A percentile compares a stretch with the other conserved stretches of the same genome.
These are phyloP conservation scores for Margaritispora aquatica DNA, from an alignment of 495 filamentous ascomycete genomes.

Conservation along the genomic window DNA sequence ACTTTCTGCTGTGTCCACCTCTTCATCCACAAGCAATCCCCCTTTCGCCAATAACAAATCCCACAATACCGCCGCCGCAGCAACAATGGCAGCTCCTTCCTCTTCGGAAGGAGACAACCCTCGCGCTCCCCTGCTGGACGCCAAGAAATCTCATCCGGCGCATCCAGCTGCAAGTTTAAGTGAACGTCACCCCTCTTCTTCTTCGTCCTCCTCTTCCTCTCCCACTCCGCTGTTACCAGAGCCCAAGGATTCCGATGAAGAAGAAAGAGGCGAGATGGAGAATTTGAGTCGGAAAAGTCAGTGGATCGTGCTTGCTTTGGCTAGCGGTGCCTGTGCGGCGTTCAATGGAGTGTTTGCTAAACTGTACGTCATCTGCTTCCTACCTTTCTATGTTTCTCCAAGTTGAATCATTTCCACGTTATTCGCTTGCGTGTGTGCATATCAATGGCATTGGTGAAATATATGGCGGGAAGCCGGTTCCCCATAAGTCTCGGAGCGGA, in stretches of 20 bases:
- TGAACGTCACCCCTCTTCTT: neutral
- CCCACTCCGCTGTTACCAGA: neutral
- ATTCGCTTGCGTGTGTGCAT: too few species aligned
- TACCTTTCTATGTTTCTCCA: neutral
- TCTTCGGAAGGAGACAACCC: neutral
- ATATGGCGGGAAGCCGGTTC: too few species aligned
- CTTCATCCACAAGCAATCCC: neutral
- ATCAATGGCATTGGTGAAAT: too few species aligned
- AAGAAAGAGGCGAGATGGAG: slow-evolving; percentile 18
- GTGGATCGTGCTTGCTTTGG: slow-evolving; percentile 79
- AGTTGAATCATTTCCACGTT: too few species aligned
- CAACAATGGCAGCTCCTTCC: neutral
- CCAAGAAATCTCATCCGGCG: neutral
- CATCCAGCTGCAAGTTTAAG: neutral
- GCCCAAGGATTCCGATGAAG: neutral
- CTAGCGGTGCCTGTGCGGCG: slow-evolving; percentile 84
- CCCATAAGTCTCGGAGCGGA: too few species aligned
- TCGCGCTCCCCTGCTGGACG: neutral
- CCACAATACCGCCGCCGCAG: neutral
- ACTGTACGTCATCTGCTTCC: slow-evolving; percentile 49
- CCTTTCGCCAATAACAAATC: too few species aligned
- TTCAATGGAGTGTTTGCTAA: slow-evolving; percentile 97
- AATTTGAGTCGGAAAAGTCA: slow-evolving; percentile 26
- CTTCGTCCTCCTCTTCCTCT: too few species aligned
- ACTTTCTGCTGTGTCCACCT: neutral